Conservation (phyloP, 805 yeast species). For the Schwanniomyces occidentalis region DNA sequence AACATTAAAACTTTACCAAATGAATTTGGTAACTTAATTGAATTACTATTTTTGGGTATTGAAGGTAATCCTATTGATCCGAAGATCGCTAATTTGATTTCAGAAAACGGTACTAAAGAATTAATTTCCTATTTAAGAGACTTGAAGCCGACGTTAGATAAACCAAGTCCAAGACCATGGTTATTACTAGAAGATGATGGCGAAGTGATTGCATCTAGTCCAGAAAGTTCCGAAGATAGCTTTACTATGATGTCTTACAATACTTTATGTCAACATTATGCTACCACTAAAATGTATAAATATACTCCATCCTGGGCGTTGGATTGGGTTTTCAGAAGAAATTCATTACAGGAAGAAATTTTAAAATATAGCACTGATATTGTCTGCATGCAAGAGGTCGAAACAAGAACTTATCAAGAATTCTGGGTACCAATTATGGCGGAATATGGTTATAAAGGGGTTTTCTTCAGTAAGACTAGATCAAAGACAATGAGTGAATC, state of each 20-base stretch:
- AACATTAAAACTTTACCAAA: constrained; percentile 71
- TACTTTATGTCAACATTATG: constrained; percentile 93
- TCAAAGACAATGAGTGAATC: constrained; percentile 83
- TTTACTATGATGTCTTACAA: constrained; percentile 87
- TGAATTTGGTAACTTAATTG: constrained; percentile 83
- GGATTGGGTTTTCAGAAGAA: constrained; percentile 87
- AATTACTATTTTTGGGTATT: constrained; percentile 82
- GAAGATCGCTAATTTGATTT: constrained; percentile 61
- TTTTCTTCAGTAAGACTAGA: constrained; percentile 85
- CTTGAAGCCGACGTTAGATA: constrained; percentile 63
- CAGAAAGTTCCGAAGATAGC: constrained; percentile 34
- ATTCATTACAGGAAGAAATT: constrained; percentile 72
- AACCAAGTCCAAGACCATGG: constrained; percentile 82
- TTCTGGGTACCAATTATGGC: constrained; percentile 79
- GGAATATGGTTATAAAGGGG: constrained; percentile 74
- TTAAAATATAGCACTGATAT: constrained; percentile 67
- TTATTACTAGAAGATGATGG: constrained; percentile 76
- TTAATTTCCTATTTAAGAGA: constrained; percentile 81
- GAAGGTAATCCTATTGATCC: constrained; percentile 89
- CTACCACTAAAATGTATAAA: constrained; percentile 87
- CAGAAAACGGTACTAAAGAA: constrained; percentile 83
- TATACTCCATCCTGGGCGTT: constrained; percentile 98
- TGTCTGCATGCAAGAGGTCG: constrained; percentile 94
- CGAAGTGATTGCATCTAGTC: constrained; percentile 43
- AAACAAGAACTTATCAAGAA: constrained; percentile 80